These are phyloP conservation scores for Phallus indusiatus DNA, from an alignment of 768 basidiomycete species.

Conservation along the genomic window DNA sequence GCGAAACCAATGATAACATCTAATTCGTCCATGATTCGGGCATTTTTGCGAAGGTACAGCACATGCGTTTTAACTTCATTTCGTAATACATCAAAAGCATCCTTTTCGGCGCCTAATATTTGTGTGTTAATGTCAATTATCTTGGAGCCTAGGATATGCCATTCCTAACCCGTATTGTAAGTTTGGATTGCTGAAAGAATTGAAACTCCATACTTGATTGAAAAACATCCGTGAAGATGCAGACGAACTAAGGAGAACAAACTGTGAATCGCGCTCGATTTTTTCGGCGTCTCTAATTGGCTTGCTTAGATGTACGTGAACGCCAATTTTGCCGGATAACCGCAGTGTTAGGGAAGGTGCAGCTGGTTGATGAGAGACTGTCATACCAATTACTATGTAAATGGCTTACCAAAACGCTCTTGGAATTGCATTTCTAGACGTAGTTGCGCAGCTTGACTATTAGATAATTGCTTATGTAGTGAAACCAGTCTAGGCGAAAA, in stretches of 20 bases:
- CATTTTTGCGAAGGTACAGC: conserved; percentile 55
- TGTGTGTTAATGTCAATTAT: conserved; percentile 49
- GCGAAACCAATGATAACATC: conserved; percentile 81
- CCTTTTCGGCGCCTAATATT: conserved; percentile 53
- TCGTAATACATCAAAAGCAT: conserved; percentile 62
- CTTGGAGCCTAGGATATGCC: conserved; percentile 64
- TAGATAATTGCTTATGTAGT: conserved; percentile 40
- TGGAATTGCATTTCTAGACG: conserved; percentile 48
- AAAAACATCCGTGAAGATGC: conserved; percentile 62
- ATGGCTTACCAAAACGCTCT: conserved; percentile 38
- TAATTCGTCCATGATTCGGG: conserved; percentile 74
- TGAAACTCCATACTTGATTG: conserved; percentile 35
- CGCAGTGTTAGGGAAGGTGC: conserved; percentile 68
- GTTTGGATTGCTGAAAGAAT: no score
- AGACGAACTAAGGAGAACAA: conserved; percentile 52
- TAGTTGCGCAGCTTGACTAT: conserved; percentile 37
- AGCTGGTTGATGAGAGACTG: conserved; percentile 28
- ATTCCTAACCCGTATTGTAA: conserved; percentile 36
- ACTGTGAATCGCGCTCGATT: conserved; percentile 38
- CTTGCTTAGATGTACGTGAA: conserved; percentile 64
- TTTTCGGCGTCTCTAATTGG: conserved; percentile 50
- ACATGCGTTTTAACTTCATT: conserved; percentile 56
- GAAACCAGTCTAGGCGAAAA: conserved; percentile 46
- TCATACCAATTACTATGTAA: background rate
- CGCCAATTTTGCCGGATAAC: conserved; percentile 55